A percentile compares a stretch with the other conserved stretches of the same genome.
Evolutionary conservation across 108 stramenopile genomes (phyloP).

Genomic region (Nitzschia putrida): DNA sequence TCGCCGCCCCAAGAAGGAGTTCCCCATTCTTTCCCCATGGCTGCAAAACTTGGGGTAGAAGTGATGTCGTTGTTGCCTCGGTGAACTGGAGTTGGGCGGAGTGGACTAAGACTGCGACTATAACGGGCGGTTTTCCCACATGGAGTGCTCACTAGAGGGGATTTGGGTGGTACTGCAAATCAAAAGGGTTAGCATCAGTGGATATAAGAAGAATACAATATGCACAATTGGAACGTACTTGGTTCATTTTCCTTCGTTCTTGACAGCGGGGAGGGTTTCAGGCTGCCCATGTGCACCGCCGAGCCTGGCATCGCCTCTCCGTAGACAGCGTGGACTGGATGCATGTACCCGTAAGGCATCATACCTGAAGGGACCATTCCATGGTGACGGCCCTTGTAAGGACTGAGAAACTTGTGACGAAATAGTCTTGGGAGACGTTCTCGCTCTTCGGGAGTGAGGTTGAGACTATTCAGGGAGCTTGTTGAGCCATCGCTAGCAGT

Average conservation of each 20-base stretch:
- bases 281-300: background rate
- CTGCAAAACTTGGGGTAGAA: slow-evolving; percentile 3
- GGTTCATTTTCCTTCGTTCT: slow-evolving; percentile 8
- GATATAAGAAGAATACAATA: background rate
- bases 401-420: slow-evolving; percentile 12
- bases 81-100: slow-evolving; percentile 33
- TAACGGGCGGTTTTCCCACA: slow-evolving; percentile 5
- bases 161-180: background rate
- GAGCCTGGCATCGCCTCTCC: slow-evolving; percentile 6
- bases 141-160: slow-evolving; percentile 18
- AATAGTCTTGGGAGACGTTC: slow-evolving; percentile 51
- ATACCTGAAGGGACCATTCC: background rate
- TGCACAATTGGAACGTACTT: background rate
- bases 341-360: slow-evolving; percentile 21
- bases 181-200: background rate
- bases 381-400: slow-evolving; percentile 1
- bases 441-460: slow-evolving; percentile 58
- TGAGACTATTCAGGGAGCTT: slow-evolving; percentile 52
- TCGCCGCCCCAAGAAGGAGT: slow-evolving; percentile 41
- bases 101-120: slow-evolving; percentile 16
- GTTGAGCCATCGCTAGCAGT: slow-evolving; percentile 31
- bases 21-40: slow-evolving; percentile 15
- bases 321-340: slow-evolving; percentile 20
- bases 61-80: slow-evolving; percentile 2
- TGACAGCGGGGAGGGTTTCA: slow-evolving; percentile 23